phyloP scores from a whole-genome alignment of 768 basidiomycete genomes.

The Pulveroboletus ravenelii region DNA sequence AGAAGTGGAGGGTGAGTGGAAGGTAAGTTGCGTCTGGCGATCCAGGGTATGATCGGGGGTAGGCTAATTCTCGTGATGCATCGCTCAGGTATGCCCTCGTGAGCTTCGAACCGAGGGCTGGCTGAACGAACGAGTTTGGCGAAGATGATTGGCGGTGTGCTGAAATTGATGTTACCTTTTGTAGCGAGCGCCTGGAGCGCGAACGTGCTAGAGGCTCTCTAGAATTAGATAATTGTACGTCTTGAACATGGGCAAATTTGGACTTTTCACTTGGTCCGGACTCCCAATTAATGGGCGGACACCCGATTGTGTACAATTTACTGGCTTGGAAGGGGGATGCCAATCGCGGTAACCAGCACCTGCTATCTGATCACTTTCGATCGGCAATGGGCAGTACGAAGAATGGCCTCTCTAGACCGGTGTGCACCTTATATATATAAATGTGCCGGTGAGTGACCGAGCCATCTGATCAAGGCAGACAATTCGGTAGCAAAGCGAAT shows the following conservation, averaged over 20 bases:
- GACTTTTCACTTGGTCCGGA: no score
- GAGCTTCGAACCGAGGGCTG: constrained; percentile 24
- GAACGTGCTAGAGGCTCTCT: not conserved
- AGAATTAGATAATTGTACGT: not conserved
- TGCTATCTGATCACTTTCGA: no score
- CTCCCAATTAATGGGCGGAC: no score
- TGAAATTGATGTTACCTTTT: not conserved
- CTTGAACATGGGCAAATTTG: not conserved
- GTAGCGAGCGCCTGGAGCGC: not conserved
- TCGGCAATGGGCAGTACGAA: no score
- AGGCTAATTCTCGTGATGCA: not conserved
- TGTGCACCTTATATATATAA: no score
- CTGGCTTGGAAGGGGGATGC: no score
- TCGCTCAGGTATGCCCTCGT: constrained; percentile 28
- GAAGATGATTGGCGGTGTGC: not conserved
- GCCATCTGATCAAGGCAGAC: no score
- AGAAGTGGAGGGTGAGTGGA: constrained; percentile 77
- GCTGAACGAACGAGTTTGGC: not conserved
- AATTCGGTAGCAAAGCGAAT: no score
- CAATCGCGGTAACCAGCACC: no score
- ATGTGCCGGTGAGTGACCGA: no score
- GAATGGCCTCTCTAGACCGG: no score
- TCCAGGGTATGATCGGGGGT: not conserved
- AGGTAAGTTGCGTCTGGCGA: constrained; percentile 42
- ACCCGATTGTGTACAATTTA: no score